These are phyloP conservation scores for Bonnemaisonia californica DNA, from an alignment of 31 red algal species.

Conservation along the genomic window DNA sequence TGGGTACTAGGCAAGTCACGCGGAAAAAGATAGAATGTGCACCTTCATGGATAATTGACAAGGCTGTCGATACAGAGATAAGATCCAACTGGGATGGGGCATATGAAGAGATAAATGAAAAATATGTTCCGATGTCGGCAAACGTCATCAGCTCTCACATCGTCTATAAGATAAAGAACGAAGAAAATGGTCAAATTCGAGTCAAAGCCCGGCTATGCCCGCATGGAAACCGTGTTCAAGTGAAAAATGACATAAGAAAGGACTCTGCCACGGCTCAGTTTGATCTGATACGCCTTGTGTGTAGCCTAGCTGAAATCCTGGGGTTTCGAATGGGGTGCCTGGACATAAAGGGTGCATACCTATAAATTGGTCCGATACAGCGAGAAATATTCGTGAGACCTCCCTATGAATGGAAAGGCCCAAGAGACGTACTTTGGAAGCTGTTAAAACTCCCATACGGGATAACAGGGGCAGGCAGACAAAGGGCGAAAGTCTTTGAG, in stretches of 20 bases:
- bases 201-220: conserved; percentile 37
- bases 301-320: conserved; percentile 11
- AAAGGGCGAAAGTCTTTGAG: conserved; percentile 41
- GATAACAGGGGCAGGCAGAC: conserved; percentile 45
- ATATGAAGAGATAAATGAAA: conserved; percentile 18
- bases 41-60: conserved; percentile 19
- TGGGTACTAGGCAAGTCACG: conserved; percentile 2
- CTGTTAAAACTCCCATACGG: conserved; percentile 44
- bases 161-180: conserved; percentile 35
- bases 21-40: conserved; percentile 33
- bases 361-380: conserved; percentile 34
- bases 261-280: conserved; percentile 58
- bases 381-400: conserved; percentile 38
- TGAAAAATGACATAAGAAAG: conserved; percentile 34
- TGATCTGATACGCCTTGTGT: conserved; percentile 21
- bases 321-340: conserved; percentile 26
- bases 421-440: conserved; percentile 38
- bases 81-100: conserved; percentile 4
- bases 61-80: conserved; percentile 8
- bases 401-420: conserved; percentile 37
- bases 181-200: conserved; percentile 22
- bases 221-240: conserved; percentile 59
- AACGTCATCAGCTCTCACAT: conserved; percentile 43
- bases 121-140: not conserved
- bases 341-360: conserved; percentile 47